Evolutionary conservation across 805 yeast species (phyloP).

Genomic region (Yamadazyma laniorum): DNA sequence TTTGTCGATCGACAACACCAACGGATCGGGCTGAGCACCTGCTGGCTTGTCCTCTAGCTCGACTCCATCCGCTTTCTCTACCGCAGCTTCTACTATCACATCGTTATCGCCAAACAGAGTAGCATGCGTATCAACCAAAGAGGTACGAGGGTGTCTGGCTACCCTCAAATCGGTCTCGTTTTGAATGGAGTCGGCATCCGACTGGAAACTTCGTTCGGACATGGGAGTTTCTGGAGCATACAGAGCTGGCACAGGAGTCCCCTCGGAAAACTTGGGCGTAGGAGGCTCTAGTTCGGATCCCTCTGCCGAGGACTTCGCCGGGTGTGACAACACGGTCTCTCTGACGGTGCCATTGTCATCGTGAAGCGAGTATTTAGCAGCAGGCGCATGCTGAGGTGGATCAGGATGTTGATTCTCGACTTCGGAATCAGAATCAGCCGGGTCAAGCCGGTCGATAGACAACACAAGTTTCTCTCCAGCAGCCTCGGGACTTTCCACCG

Average conservation of each 20-base stretch:
- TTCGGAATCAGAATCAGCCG: slow-evolving; percentile 17
- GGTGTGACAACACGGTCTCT: slow-evolving; percentile 4
- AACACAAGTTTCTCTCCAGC: slow-evolving; percentile 25
- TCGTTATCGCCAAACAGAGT: slow-evolving; percentile 19
- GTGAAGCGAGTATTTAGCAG: neutral
- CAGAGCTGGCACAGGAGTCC: neutral
- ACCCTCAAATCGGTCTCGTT: slow-evolving; percentile 29
- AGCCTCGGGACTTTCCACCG: slow-evolving; percentile 4
- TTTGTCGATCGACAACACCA: slow-evolving; percentile 25
- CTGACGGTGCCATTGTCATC: slow-evolving; percentile 10
- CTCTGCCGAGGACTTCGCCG: neutral
- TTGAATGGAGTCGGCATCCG: slow-evolving; percentile 42
- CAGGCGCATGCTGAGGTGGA: too few relatives aligned
- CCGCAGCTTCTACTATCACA: slow-evolving; percentile 17
- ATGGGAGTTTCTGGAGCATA: slow-evolving; percentile 28
- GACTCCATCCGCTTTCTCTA: neutral
- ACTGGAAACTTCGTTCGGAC: slow-evolving; percentile 35
- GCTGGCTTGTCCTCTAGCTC: neutral
- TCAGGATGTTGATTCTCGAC: neutral
- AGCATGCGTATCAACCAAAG: slow-evolving; percentile 16
- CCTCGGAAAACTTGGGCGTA: slow-evolving; percentile 23
- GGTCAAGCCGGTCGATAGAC: slow-evolving; percentile 30
- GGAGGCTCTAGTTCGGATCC: slow-evolving; percentile 22
- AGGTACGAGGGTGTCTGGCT: neutral
- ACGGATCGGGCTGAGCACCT: neutral